Evolutionary conservation across 2,329 filamentous ascomycete genomes (phyloP).

Genomic region (Fusarium odoratissimum): DNA sequence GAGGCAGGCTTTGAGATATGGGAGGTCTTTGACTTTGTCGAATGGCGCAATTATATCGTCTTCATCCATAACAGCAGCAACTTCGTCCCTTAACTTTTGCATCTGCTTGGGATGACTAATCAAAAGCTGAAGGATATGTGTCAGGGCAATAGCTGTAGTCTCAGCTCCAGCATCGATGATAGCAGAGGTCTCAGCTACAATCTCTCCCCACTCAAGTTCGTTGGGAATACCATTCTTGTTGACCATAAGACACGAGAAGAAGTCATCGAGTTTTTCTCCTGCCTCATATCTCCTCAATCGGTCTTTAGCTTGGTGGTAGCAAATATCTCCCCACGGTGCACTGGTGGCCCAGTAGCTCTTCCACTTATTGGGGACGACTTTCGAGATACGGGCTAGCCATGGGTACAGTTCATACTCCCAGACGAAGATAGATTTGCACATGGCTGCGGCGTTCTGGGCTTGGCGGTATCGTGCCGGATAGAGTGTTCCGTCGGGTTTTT

Average conservation of each 20-base stretch:
- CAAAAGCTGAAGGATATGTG: conserved; percentile 64
- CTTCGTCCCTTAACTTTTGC: conserved; percentile 55
- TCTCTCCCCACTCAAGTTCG: conserved; percentile 66
- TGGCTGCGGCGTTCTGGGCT: conserved; percentile 61
- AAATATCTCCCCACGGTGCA: conserved; percentile 55
- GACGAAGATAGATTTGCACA: conserved; percentile 60
- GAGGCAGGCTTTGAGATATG: conserved; percentile 63
- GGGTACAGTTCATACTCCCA: conserved; percentile 65
- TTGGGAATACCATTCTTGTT: conserved; percentile 52
- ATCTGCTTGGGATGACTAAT: conserved; percentile 58
- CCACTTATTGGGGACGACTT: conserved; percentile 58
- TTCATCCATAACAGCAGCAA: conserved; percentile 56
- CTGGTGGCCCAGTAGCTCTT: conserved; percentile 29
- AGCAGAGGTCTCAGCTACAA: conserved; percentile 65
- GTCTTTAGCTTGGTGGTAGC: conserved; percentile 54
- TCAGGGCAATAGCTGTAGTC: conserved; percentile 62
- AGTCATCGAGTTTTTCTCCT: conserved; percentile 69
- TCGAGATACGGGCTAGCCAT: conserved; percentile 58
- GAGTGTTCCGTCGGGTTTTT: conserved; percentile 58
- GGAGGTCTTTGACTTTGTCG: conserved; percentile 61
- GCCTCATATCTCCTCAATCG: conserved; percentile 27
- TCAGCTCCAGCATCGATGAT: conserved; percentile 65
- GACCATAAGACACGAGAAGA: conserved; percentile 67
- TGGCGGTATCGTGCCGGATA: conserved; percentile 60
- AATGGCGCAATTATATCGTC: conserved; percentile 59